Evolutionary conservation across 768 basidiomycete species (phyloP).

Genomic region (Leccinellum luteum): DNA sequence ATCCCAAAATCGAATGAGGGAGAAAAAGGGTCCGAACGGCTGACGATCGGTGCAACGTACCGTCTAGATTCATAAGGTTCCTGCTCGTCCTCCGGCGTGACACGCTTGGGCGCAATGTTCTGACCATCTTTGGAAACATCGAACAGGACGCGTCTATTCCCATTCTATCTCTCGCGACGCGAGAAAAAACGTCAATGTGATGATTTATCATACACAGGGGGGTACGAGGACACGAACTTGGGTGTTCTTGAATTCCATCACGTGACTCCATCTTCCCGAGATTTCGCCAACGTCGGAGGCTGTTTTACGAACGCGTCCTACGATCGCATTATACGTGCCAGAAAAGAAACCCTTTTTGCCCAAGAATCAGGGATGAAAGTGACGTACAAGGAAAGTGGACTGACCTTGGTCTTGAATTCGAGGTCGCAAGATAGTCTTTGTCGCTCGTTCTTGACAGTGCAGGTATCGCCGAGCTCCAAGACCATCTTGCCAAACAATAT

Average conservation of each 20-base stretch:
- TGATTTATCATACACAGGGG: neutral
- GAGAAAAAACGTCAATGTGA: neutral
- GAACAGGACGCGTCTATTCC: constrained; percentile 74
- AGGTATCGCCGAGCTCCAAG: constrained; percentile 89
- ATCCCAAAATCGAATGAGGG: neutral
- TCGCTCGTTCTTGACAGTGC: constrained; percentile 79
- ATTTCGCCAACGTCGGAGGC: constrained; percentile 77
- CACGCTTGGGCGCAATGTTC: constrained; percentile 74
- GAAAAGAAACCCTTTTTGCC: constrained; percentile 85
- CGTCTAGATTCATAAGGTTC: constrained; percentile 88
- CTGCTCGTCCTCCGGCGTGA: constrained; percentile 84
- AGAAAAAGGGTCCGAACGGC: neutral
- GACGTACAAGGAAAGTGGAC: neutral
- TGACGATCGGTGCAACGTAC: constrained; percentile 38
- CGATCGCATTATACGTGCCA: constrained; percentile 89
- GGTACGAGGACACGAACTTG: constrained; percentile 45
- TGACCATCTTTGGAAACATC: constrained; percentile 77
- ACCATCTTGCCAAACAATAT: constrained; percentile 94
- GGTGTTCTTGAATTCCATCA: constrained; percentile 78
- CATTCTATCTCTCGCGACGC: constrained; percentile 41
- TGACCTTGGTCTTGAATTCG: constrained; percentile 97
- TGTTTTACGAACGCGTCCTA: constrained; percentile 71
- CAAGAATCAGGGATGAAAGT: neutral
- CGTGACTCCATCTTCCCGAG: constrained; percentile 84
- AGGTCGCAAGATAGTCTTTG: constrained; percentile 74